These are phyloP conservation scores for Vanrija sp. DNA, from an alignment of 1,284 basidiomycete genomes.

Conservation along the genomic window DNA sequence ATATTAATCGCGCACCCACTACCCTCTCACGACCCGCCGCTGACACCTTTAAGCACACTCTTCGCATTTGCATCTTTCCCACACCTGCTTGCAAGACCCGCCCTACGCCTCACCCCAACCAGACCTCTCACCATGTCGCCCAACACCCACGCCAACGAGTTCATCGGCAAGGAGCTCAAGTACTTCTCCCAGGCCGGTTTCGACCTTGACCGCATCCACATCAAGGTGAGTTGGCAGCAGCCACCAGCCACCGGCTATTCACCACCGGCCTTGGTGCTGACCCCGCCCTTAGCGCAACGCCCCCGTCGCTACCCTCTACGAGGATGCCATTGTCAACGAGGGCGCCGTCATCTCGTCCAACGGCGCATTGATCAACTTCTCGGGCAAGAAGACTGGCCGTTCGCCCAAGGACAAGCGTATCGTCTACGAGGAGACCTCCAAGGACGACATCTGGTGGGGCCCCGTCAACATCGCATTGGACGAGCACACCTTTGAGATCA, in stretches of 20 bases:
- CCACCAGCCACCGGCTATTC: neutral
- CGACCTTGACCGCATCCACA: slow-evolving; percentile 66
- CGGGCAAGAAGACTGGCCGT: slow-evolving; percentile 98
- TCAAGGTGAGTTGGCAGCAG: slow-evolving; percentile 40
- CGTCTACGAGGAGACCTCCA: slow-evolving; percentile 95
- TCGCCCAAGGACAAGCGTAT: slow-evolving; percentile 99
- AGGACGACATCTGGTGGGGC: slow-evolving; percentile 99
- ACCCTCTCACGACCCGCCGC: no score
- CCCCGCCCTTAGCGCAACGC: slow-evolving; percentile 81
- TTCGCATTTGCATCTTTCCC: slow-evolving; percentile 2
- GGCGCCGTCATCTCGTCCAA: slow-evolving; percentile 95
- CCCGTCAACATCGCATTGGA: slow-evolving; percentile 99
- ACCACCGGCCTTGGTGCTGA: neutral
- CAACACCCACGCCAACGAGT: slow-evolving; percentile 40
- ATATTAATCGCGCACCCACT: no score
- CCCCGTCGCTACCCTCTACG: slow-evolving; percentile 90
- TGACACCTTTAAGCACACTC: no score
- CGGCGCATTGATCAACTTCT: slow-evolving; percentile 99
- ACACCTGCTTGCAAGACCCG: neutral
- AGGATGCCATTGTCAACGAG: slow-evolving; percentile 97
- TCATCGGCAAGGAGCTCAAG: slow-evolving; percentile 87
- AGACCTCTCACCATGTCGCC: slow-evolving; percentile 29
- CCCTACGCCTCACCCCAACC: neutral
- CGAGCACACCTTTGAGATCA: slow-evolving; percentile 96
- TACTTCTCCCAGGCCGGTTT: slow-evolving; percentile 99